These are phyloP conservation scores for Phytophthora chlamydospora DNA, from an alignment of 352 stramenopile genomes.

Conservation along the genomic window DNA sequence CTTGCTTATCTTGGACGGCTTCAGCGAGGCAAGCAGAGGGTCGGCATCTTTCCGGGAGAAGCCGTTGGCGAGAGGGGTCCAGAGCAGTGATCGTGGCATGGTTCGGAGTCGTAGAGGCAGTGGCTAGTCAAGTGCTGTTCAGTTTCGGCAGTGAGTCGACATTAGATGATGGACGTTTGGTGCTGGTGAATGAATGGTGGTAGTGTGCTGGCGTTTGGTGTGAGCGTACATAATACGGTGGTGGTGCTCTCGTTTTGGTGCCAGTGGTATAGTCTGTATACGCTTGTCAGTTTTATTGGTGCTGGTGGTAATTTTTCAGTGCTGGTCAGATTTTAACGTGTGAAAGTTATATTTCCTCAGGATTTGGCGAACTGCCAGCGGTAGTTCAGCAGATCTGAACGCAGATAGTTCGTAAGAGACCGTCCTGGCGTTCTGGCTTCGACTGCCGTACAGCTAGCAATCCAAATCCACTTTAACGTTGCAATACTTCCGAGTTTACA, in stretches of 20 bases:
- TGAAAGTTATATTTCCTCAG: too few species aligned
- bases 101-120: neutral
- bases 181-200: slow-evolving; percentile 1
- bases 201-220: neutral
- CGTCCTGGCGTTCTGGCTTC: neutral
- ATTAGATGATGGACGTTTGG: neutral
- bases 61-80: slow-evolving; percentile 1
- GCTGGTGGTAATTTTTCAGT: neutral
- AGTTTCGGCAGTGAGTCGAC: neutral
- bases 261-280: slow-evolving; percentile 1
- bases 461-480: neutral
- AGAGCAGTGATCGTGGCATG: slow-evolving; percentile 2
- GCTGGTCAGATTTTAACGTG: too few species aligned
- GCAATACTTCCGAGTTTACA: neutral
- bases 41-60: slow-evolving; percentile 1
- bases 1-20: slow-evolving; percentile 9
- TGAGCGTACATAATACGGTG: neutral
- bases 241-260: neutral
- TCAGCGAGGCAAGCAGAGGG: neutral
- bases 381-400: slow-evolving; percentile 13
- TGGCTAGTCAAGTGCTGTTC: neutral
- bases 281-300: neutral
- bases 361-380: slow-evolving; percentile 10
- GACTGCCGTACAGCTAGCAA: too few species aligned
- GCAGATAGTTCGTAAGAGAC: slow-evolving; percentile 18